Conservation (phyloP, 2,329 filamentous ascomycete genomes). For the Fusarium sp. region DNA sequence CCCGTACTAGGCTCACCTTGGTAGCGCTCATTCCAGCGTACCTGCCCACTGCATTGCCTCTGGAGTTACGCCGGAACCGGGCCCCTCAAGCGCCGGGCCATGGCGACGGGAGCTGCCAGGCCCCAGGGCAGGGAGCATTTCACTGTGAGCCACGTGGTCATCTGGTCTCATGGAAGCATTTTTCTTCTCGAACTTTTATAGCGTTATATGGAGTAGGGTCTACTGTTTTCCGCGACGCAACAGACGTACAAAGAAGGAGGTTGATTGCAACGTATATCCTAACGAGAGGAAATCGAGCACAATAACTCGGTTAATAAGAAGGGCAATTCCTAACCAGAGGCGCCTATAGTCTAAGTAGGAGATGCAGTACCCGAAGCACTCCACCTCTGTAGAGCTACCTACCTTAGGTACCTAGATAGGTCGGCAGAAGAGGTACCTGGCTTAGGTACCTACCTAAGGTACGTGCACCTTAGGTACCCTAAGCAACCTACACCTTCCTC, state of each 20-base stretch:
- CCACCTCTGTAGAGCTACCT: too few relatives aligned
- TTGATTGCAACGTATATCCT: too few relatives aligned
- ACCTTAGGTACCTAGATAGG: not conserved
- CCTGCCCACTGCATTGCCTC: not conserved
- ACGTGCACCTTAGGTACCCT: not conserved
- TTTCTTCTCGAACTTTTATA: conserved; percentile 2
- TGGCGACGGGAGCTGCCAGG: not conserved
- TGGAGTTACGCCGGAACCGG: conserved; percentile 16
- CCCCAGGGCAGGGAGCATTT: conserved; percentile 3
- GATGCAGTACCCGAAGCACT: too few relatives aligned
- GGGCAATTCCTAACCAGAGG: too few relatives aligned
- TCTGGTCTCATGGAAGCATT: conserved; percentile 6
- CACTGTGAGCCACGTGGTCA: conserved; percentile 20
- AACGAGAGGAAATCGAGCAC: too few relatives aligned
- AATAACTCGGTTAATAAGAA: too few relatives aligned
- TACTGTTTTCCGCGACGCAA: too few relatives aligned
- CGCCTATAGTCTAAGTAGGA: too few relatives aligned
- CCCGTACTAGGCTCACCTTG: too few relatives aligned
- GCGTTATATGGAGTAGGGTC: not conserved
- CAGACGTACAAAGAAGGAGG: too few relatives aligned
- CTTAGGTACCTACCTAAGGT: not conserved
- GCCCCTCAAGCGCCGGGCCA: not conserved
- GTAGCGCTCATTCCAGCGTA: not conserved
- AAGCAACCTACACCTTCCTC: not conserved
- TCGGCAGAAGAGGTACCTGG: not conserved